Conservation (phyloP, 2,329 filamentous ascomycete species). For the Fusarium cyanostomum region DNA sequence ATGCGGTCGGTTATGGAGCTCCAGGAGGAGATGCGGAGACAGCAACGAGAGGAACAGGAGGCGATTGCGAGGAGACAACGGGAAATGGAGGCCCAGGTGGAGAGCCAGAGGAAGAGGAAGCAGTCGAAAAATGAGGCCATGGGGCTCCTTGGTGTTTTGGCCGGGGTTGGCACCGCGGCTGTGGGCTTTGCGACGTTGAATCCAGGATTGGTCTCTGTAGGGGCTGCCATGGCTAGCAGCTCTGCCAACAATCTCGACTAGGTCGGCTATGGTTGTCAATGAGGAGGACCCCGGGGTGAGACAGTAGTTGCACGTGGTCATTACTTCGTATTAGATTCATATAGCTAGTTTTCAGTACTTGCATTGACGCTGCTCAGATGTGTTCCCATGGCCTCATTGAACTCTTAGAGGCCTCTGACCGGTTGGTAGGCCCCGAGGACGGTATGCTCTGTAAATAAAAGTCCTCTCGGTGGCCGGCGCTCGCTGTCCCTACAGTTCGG, state of each 20-base stretch:
- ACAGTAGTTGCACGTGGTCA: not conserved
- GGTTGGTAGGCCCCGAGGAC: constrained; percentile 7
- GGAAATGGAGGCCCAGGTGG: not conserved
- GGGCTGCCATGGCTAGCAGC: not conserved
- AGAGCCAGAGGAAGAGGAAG: not conserved
- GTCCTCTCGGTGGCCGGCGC: constrained; percentile 1
- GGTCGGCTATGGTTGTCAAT: too few species aligned
- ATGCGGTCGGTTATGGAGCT: not conserved
- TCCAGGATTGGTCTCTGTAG: not conserved
- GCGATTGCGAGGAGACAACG: not conserved
- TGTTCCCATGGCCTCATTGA: not conserved
- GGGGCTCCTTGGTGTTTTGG: not conserved
- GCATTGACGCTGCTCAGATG: not conserved
- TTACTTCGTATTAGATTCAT: not conserved
- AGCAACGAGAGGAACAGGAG: not conserved
- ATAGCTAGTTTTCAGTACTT: not conserved
- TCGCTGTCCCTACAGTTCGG: constrained; percentile 23
- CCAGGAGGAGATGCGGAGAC: not conserved
- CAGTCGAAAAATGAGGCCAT: not conserved
- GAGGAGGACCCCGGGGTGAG: too few species aligned
- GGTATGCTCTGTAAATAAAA: constrained; percentile 31
- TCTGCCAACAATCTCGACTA: not conserved
- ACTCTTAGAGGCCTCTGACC: not conserved
- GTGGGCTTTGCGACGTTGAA: not conserved
- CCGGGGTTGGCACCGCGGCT: not conserved